Conservation (phyloP, 768 basidiomycete species). For the Trametes punicea region DNA sequence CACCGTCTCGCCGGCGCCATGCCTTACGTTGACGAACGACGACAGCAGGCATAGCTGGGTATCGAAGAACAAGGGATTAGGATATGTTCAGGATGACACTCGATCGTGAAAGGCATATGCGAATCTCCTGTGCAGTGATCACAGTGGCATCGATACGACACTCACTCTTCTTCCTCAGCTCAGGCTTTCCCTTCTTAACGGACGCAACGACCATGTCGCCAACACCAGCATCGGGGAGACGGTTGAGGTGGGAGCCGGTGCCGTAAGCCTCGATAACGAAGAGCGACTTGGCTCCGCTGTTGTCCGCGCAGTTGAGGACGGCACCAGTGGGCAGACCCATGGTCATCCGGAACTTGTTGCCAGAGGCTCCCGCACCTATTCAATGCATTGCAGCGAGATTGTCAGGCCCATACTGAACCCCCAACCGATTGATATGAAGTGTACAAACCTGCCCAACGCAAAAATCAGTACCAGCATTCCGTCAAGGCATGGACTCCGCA, state of each 20-base stretch:
- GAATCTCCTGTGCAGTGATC: too few relatives aligned
- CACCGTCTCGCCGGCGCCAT: conserved; percentile 97
- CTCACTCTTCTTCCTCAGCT: conserved; percentile 98
- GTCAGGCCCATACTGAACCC: conserved; percentile 7
- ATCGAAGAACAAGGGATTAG: background rate
- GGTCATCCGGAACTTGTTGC: conserved; percentile 96
- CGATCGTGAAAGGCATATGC: too few relatives aligned
- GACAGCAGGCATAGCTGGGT: conserved; percentile 90
- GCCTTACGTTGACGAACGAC: conserved; percentile 97
- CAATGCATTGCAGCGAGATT: background rate
- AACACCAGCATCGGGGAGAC: conserved; percentile 93
- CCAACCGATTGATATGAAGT: background rate
- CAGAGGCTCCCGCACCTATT: conserved; percentile 63
- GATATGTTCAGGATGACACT: too few relatives aligned
- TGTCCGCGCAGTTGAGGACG: conserved; percentile 97
- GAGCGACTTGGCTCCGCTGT: conserved; percentile 96
- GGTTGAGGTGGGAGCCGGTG: conserved; percentile 94
- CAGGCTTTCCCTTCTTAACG: conserved; percentile 99
- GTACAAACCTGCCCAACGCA: conserved; percentile 20
- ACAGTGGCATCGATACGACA: conserved; percentile 19
- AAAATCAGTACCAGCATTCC: conserved; percentile 12
- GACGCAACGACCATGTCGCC: conserved; percentile 95
- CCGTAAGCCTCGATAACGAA: conserved; percentile 95
- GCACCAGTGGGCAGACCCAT: conserved; percentile 93
- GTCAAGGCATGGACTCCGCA: background rate